Evolutionary conservation across 805 yeast species (phyloP), one percentile per base, ranked within the genome.

Genomic region (Torulaspora maleeae): DNA sequence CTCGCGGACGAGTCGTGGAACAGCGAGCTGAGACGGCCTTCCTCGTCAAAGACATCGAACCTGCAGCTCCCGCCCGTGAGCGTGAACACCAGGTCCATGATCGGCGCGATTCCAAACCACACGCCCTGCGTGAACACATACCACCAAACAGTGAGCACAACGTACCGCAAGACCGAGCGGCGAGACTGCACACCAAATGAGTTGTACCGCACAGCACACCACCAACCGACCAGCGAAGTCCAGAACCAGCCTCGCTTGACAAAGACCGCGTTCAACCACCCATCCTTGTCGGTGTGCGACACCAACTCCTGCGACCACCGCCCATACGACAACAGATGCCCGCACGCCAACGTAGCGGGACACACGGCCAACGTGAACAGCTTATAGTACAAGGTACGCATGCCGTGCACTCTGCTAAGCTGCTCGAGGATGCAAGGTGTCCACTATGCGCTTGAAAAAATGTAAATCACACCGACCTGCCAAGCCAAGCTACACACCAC

Each of bases 171-270:
- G 1, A 48, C 17, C 10, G 48, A 32, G 17, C 28, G 68, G 27
- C 2, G 71, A 69, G 11, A 47, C 10, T 19, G 39, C 13, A 22
- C 30, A 12, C 16, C 20, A 19, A 36, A 38, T 9, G 27, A 36
- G 5, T 42, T 38, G 33, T 41, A 38, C 16, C 45, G 38, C 29
- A 53, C 24, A 27, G 50, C 37, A 30, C 59, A 58, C 55, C 55
- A 56, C 58, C 59, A 54, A 16, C 58, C 50, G 3, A 73, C 72
- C 3, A 75, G 4, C 0, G 79, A 64, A 1, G 95, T 89, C 98
- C 97, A 93, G 12, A 79, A 73, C 98, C 98, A 93, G 2, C 97
- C 98, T 20, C 74, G 75, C 58, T 91, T 93, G 30, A 91, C 96
- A 61, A 93, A 86, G 5, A 75, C 38, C 16, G 74, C 74, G 64